Conservation (phyloP, 2,329 filamentous ascomycete species). For the Seiridium unicorne region DNA sequence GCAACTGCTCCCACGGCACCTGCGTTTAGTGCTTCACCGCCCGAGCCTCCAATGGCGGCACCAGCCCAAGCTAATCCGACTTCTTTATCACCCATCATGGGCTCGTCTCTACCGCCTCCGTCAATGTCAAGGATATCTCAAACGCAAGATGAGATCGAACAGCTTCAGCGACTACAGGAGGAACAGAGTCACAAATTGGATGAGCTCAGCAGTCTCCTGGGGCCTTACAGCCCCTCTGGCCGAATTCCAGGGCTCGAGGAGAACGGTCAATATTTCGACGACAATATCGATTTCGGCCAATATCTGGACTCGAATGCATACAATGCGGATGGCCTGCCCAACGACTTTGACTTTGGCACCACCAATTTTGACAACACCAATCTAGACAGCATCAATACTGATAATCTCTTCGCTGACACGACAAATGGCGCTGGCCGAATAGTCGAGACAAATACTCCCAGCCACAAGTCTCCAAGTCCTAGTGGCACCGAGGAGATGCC, state of each 20-base stretch:
- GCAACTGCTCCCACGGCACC: slow-evolving; percentile 22
- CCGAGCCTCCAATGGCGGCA: slow-evolving; percentile 14
- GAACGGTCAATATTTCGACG: slow-evolving; percentile 33
- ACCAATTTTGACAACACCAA: slow-evolving; percentile 17
- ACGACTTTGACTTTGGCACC: slow-evolving; percentile 44
- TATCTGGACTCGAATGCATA: slow-evolving; percentile 38
- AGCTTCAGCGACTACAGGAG: slow-evolving; percentile 73
- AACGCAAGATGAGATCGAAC: slow-evolving; percentile 74
- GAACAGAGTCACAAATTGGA: slow-evolving; percentile 78
- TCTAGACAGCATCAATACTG: slow-evolving; percentile 19
- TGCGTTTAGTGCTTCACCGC: slow-evolving; percentile 10
- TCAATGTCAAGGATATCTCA: slow-evolving; percentile 61
- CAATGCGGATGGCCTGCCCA: slow-evolving; percentile 18
- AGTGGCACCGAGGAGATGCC: slow-evolving; percentile 50
- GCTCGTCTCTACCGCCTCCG: slow-evolving; percentile 43
- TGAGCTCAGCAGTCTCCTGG: slow-evolving; percentile 70
- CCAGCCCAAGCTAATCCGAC: slow-evolving; percentile 23
- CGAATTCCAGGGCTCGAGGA: slow-evolving; percentile 68
- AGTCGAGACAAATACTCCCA: slow-evolving; percentile 28
- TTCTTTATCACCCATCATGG: slow-evolving; percentile 50
- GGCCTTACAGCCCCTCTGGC: slow-evolving; percentile 78
- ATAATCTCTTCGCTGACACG: slow-evolving; percentile 7
- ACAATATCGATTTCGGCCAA: slow-evolving; percentile 51
- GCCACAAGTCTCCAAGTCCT: slow-evolving; percentile 42
- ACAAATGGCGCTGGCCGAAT: slow-evolving; percentile 16